These are phyloP conservation scores for Nakazawaea pomicola DNA, from an alignment of 805 yeast genomes.

Conservation along the genomic window DNA sequence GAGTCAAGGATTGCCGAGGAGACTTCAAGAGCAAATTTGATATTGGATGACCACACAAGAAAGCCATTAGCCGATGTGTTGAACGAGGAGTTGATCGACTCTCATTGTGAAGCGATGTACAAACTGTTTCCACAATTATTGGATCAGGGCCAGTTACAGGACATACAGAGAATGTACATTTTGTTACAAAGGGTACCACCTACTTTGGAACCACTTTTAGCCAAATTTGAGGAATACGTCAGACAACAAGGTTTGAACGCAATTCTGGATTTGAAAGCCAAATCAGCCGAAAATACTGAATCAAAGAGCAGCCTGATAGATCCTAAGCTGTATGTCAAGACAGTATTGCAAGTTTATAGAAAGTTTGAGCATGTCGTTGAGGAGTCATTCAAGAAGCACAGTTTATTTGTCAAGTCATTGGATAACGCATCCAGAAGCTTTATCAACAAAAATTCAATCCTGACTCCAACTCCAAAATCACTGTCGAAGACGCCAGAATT, in stretches of 20 bases:
- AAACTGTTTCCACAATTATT: constrained; percentile 71
- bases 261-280: constrained; percentile 49
- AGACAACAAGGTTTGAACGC: constrained; percentile 58
- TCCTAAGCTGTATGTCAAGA: constrained; percentile 77
- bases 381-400: constrained; percentile 64
- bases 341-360: constrained; percentile 64
- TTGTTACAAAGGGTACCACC: constrained; percentile 73
- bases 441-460: constrained; percentile 78
- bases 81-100: constrained; percentile 70
- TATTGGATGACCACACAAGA: constrained; percentile 83
- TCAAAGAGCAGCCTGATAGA: constrained; percentile 39
- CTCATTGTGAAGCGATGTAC: constrained; percentile 73
- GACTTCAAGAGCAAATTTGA: constrained; percentile 67
- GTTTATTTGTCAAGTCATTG: constrained; percentile 77
- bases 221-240: constrained; percentile 67
- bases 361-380: constrained; percentile 63
- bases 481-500: constrained; percentile 86
- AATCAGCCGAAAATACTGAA: constrained; percentile 22
- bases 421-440: constrained; percentile 85
- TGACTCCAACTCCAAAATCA: constrained; percentile 56
- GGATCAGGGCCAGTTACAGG: constrained; percentile 64
- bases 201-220: constrained; percentile 75
- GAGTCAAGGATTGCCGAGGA: constrained; percentile 81
- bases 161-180: constrained; percentile 72
- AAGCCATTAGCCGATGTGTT: constrained; percentile 70